Conservation (phyloP, 169 alveolate genomes). For the Blepharisma undulans region DNA sequence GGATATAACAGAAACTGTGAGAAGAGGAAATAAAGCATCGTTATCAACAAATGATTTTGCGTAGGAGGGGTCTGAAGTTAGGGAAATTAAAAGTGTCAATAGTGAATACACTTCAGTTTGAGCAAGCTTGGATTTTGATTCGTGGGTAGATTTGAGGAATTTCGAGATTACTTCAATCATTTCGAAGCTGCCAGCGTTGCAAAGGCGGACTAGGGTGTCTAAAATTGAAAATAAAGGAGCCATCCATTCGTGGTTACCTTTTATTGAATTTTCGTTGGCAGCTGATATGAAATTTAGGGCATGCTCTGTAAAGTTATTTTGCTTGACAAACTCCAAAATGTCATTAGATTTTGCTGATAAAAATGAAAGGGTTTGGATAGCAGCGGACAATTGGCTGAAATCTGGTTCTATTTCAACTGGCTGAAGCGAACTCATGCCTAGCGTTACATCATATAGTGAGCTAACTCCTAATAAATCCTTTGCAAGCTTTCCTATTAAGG, state of each 20-base stretch:
- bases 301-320: neutral
- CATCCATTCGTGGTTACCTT: neutral
- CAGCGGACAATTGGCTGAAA: neutral
- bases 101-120: neutral
- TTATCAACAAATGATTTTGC: conserved; percentile 4
- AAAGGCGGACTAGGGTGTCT: neutral
- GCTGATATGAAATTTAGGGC: neutral
- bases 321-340: neutral
- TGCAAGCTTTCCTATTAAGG: neutral
- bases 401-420: neutral
- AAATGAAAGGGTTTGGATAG: neutral
- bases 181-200: neutral
- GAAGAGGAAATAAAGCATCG: neutral
- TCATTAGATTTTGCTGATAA: neutral
- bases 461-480: neutral
- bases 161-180: neutral
- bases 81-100: neutral
- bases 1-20: neutral
- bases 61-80: neutral
- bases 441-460: neutral
- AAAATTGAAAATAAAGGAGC: neutral
- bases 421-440: neutral
- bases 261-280: neutral
- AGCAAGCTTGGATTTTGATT: neutral
- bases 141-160: neutral